phyloP scores from a whole-genome alignment of 129 eudicot species.

The Centrapalus pauciflorus region DNA sequence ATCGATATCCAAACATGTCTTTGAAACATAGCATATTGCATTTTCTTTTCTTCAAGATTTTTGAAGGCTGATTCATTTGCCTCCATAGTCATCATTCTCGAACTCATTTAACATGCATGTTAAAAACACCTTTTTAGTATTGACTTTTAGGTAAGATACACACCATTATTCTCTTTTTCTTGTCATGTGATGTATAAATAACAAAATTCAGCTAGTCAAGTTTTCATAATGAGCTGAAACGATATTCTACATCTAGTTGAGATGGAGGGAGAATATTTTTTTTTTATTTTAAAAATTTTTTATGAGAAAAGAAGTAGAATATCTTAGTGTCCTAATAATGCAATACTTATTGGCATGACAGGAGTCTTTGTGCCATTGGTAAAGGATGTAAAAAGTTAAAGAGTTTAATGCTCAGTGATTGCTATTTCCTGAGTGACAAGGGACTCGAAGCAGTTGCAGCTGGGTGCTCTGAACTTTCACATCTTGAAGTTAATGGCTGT shows the following conservation, averaged over 20 bases:
- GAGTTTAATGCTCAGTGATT: conserved; percentile 75
- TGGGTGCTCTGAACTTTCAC: conserved; percentile 90
- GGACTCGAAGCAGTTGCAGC: conserved; percentile 84
- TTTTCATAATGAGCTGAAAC: too few species aligned
- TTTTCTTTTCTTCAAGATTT: not conserved
- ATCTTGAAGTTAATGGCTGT: conserved; percentile 95
- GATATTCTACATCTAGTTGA: too few species aligned
- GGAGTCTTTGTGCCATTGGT: conserved; percentile 87
- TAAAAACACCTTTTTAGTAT: too few species aligned
- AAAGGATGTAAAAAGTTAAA: conserved; percentile 80
- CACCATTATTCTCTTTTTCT: too few species aligned
- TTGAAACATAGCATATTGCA: not conserved
- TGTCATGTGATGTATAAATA: too few species aligned
- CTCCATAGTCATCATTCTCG: not conserved
- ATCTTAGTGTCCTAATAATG: conserved; percentile 6
- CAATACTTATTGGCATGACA: conserved; percentile 22
- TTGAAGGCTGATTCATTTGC: not conserved
- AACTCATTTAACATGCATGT: too few species aligned
- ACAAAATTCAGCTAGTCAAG: too few species aligned
- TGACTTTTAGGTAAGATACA: too few species aligned
- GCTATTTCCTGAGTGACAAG: conserved; percentile 73
- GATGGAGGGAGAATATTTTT: too few species aligned
- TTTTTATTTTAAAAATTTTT: not conserved
- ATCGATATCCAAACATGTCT: not conserved
- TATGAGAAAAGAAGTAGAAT: conserved; percentile 3